Evolutionary conservation across 2,329 filamentous ascomycete genomes (phyloP).

Genomic region (Chalaropsis ovoidea): DNA sequence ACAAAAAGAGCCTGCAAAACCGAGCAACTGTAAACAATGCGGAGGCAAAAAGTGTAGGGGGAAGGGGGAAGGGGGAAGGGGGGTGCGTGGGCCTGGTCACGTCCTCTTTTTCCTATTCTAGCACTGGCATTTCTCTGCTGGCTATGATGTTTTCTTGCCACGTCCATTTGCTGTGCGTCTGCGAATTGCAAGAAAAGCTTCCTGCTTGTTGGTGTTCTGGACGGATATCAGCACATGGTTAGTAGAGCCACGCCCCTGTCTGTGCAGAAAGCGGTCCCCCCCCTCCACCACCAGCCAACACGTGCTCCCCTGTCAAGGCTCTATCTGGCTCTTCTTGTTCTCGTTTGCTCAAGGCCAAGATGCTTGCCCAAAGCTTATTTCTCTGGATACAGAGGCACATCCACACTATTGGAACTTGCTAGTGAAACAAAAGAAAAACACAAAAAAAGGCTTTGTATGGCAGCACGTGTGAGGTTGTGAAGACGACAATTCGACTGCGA

Average conservation of each 20-base stretch:
- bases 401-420: constrained; percentile 5
- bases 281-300: not conserved
- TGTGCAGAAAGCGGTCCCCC: not conserved
- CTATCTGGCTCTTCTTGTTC: constrained; percentile 5
- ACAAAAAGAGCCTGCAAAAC: not conserved
- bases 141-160: not conserved
- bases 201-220: not conserved
- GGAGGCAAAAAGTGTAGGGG: not conserved
- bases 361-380: constrained; percentile 10
- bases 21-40: not conserved
- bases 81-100: not conserved
- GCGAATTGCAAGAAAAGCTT: not conserved
- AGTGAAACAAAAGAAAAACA: constrained; percentile 8
- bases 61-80: not conserved
- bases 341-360: not conserved
- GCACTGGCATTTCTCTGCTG: not conserved
- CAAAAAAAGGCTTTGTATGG: not conserved
- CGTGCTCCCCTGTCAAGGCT: constrained; percentile 9
- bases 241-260: not conserved
- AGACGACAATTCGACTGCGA: not conserved
- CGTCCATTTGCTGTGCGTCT: not conserved
- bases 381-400: not conserved
- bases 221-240: constrained; percentile 1
- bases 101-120: not conserved
- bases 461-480: constrained; percentile 3